These are phyloP conservation scores for Elaeagnus macrophylla DNA, from an alignment of 306 rosid species.

Conservation along the genomic window DNA sequence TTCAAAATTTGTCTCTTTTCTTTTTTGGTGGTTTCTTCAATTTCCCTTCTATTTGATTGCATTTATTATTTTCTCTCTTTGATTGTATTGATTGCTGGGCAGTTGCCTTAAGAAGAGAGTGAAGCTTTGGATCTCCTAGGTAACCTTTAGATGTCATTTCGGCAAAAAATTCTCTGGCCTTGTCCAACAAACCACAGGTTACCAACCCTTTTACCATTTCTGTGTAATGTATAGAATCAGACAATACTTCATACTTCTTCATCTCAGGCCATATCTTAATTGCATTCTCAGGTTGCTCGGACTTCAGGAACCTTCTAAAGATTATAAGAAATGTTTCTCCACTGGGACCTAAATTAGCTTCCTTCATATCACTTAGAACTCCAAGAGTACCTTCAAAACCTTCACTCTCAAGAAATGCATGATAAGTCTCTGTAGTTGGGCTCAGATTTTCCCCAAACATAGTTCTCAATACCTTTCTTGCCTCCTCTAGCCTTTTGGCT, in stretches of 20 bases:
- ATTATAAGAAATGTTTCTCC: slow-evolving; percentile 47
- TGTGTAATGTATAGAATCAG: slow-evolving; percentile 42
- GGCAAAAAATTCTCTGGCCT: slow-evolving; percentile 57
- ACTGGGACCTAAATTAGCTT: slow-evolving; percentile 51
- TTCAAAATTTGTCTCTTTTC: slow-evolving; percentile 11
- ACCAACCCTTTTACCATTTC: slow-evolving; percentile 64
- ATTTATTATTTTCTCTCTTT: slow-evolving; percentile 20
- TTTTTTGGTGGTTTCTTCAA: slow-evolving; percentile 7
- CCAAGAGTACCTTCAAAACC: slow-evolving; percentile 56
- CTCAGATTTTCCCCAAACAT: slow-evolving; percentile 54
- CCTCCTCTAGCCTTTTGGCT: slow-evolving; percentile 50
- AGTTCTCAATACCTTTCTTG: slow-evolving; percentile 43
- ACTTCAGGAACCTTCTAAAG: slow-evolving; percentile 43
- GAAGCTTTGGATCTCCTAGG: slow-evolving; percentile 53
- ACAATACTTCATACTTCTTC: slow-evolving; percentile 45
- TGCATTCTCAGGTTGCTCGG: slow-evolving; percentile 61
- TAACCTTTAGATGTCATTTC: slow-evolving; percentile 55
- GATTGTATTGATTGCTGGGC: slow-evolving; percentile 20
- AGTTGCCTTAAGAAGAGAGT: slow-evolving; percentile 48
- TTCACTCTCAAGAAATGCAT: slow-evolving; percentile 60
- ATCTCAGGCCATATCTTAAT: slow-evolving; percentile 58
- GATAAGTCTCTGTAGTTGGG: slow-evolving; percentile 69
- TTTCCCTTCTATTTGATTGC: slow-evolving; percentile 22
- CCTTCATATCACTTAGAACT: slow-evolving; percentile 53
- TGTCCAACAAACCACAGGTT: slow-evolving; percentile 34